These are phyloP conservation scores for Fusarium sp. DNA, from an alignment of 2,329 filamentous ascomycete genomes.

Conservation along the genomic window DNA sequence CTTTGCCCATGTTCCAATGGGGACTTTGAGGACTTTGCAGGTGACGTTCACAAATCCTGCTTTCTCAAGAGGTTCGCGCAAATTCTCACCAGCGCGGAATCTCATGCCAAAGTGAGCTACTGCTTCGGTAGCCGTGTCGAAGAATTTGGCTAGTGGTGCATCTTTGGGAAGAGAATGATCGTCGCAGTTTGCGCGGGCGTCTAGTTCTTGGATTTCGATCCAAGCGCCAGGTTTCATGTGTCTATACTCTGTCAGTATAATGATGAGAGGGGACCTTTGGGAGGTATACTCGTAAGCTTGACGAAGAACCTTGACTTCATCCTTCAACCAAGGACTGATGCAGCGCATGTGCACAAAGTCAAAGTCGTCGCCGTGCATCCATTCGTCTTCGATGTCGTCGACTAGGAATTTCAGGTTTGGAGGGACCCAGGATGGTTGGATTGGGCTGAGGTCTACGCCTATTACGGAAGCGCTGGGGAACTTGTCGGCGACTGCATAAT, in stretches of 20 bases:
- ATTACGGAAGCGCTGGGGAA: constrained; percentile 41
- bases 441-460: constrained; percentile 44
- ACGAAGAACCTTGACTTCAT: constrained; percentile 28
- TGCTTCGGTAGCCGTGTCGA: constrained; percentile 37
- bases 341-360: constrained; percentile 45
- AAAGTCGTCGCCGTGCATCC: constrained; percentile 51
- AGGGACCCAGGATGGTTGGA: constrained; percentile 52
- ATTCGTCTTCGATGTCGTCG: constrained; percentile 60
- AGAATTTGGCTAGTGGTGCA: constrained; percentile 47
- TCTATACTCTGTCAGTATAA: not conserved
- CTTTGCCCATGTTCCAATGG: constrained; percentile 42
- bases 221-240: constrained; percentile 39
- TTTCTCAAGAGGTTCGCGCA: constrained; percentile 22
- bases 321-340: constrained; percentile 41
- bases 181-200: constrained; percentile 53
- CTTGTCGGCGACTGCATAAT: constrained; percentile 40
- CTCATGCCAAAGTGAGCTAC: constrained; percentile 52
- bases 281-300: constrained; percentile 30
- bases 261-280: no score
- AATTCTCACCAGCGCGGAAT: constrained; percentile 41
- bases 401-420: constrained; percentile 56
- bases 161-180: constrained; percentile 53
- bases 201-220: constrained; percentile 52
- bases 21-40: constrained; percentile 39
- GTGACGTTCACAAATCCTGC: constrained; percentile 36